These are phyloP conservation scores for Solanum gracilifrons DNA, from an alignment of 257 asterid species.

Conservation along the genomic window DNA sequence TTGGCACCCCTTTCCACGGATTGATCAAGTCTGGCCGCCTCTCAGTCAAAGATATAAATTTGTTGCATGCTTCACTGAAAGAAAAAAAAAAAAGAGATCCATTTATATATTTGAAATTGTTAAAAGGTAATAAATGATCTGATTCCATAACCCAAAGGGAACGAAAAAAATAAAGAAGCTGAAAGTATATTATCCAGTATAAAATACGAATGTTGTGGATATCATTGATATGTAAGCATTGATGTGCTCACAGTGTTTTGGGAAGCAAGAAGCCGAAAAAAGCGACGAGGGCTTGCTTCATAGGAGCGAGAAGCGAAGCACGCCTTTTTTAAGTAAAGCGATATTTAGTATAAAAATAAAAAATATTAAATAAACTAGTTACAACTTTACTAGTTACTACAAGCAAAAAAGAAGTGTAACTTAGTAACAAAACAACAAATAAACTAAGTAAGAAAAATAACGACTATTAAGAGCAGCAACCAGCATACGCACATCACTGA, in stretches of 20 bases:
- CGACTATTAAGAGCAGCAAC: too few species aligned
- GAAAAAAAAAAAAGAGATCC: not conserved
- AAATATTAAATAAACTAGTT: too few species aligned
- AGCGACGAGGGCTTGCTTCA: too few species aligned
- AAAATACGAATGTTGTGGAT: not conserved
- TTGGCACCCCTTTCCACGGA: slow-evolving; percentile 34
- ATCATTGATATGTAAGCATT: not conserved
- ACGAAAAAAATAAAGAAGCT: not conserved
- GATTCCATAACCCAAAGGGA: not conserved
- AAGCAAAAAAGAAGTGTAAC: too few species aligned
- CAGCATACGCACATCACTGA: too few species aligned
- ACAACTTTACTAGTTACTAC: too few species aligned
- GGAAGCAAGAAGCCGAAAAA: too few species aligned
- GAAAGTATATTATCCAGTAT: not conserved
- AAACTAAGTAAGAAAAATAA: too few species aligned
- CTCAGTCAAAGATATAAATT: slow-evolving; percentile 47
- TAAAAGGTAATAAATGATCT: not conserved
- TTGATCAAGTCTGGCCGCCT: slow-evolving; percentile 48
- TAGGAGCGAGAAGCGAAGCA: too few species aligned
- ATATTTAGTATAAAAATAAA: too few species aligned
- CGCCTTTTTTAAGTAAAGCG: too few species aligned
- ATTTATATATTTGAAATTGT: not conserved
- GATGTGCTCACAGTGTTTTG: not conserved
- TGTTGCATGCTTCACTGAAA: slow-evolving; percentile 73
- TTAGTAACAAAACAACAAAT: too few species aligned